phyloP scores from a whole-genome alignment of 345 rosid genomes.

The Eucalyptus sp. region DNA sequence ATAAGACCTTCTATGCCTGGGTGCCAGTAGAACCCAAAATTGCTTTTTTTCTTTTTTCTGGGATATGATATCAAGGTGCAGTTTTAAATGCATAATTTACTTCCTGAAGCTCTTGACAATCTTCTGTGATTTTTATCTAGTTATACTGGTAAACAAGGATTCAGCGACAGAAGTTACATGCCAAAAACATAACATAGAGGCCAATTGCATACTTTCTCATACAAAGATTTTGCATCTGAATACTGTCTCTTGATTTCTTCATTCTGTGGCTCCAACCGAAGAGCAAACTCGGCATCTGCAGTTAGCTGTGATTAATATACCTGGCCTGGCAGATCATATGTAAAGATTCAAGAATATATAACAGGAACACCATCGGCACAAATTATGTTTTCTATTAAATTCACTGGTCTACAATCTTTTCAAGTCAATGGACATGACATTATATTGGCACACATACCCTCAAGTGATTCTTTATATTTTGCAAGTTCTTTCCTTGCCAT shows the following conservation, averaged over 20 bases:
- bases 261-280: constrained; percentile 78
- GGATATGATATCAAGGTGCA: neutral
- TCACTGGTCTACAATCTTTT: neutral
- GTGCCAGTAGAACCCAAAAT: neutral
- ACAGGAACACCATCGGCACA: constrained; percentile 1
- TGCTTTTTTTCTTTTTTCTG: neutral
- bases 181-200: neutral
- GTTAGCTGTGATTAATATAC: constrained; percentile 1
- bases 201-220: constrained; percentile 44
- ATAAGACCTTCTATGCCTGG: neutral
- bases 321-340: neutral
- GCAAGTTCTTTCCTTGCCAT: constrained; percentile 76
- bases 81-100: neutral
- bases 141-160: neutral
- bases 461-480: constrained; percentile 61
- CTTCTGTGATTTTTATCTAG: neutral
- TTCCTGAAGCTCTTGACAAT: neutral
- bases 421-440: neutral
- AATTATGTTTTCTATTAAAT: neutral
- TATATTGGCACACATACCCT: constrained; percentile 30
- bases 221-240: constrained; percentile 53
- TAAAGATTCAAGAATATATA: neutral
- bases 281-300: constrained; percentile 86
- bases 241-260: constrained; percentile 79
- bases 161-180: neutral